These are phyloP conservation scores for Macrolepiota fuliginosa DNA, from an alignment of 768 basidiomycete genomes.

Conservation along the genomic window DNA sequence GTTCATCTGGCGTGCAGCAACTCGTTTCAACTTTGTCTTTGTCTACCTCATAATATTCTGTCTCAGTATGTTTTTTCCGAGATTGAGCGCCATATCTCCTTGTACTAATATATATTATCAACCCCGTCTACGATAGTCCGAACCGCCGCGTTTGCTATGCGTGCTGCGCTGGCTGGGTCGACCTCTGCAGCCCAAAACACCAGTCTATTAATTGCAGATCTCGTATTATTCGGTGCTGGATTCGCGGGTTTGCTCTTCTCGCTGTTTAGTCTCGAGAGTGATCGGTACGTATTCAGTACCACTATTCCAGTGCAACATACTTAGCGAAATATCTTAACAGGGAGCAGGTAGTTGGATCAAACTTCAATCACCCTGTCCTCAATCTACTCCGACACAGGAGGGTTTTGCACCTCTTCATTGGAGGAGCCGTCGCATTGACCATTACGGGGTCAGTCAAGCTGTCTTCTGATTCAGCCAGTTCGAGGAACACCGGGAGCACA, in stretches of 20 bases:
- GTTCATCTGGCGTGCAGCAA: constrained; percentile 29
- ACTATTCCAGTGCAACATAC: not conserved
- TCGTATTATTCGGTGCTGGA: constrained; percentile 38
- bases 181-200: constrained; percentile 29
- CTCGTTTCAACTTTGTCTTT: constrained; percentile 31
- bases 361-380: not conserved
- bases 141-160: constrained; percentile 35
- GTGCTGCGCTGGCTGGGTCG: constrained; percentile 32
- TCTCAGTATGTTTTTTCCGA: constrained; percentile 26
- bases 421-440: not conserved
- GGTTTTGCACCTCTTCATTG: not conserved
- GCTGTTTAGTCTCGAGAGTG: constrained; percentile 38
- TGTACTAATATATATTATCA: not conserved
- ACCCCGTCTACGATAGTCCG: constrained; percentile 29
- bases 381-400: not conserved
- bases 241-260: constrained; percentile 43
- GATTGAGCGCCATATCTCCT: not conserved
- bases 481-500: not conserved
- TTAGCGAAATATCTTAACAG: not conserved
- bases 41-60: constrained; percentile 35
- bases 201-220: constrained; percentile 32
- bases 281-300: constrained; percentile 32
- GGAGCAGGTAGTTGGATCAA: not conserved
- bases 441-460: not conserved
- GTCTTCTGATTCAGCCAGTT: not conserved